Evolutionary conservation across 2,329 filamentous ascomycete species (phyloP), one percentile per base, ranked within the genome.

Genomic region (Beauveria caledonica): DNA sequence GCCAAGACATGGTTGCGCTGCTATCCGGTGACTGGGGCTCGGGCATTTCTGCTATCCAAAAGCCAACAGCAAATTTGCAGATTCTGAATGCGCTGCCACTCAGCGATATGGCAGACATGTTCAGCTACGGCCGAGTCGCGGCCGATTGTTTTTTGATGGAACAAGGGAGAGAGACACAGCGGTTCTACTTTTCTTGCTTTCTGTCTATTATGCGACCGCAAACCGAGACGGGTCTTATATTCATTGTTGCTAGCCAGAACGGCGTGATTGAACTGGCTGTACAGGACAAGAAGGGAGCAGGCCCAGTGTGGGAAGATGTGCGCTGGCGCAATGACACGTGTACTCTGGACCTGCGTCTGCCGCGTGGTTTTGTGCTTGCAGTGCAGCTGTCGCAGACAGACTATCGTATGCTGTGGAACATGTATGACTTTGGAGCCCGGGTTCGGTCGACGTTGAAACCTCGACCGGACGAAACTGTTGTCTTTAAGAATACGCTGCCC

Each of bases 351-450:
- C 72, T 96, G 42, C 83, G 83, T 62, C 75, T 96, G 19, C 88
- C 89, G 1, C 85, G 90, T 64, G 89, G 89, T 1, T 93, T 94
- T 68, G 76, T 87, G 61, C 74, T 96, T 46, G 83, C 82, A 21
- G 76, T 94, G 19, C 85, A 88, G 64, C 86, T 92, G 69, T 80
- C 80, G 15, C 88, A 92, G 66, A 77, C 82, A n/a, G 90, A 96
- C 69, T 96, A 89, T 75, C 84, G 86, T 63, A 86, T 83, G 63
- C 74, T 96, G 11, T 92, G 87, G 84, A 88, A 85, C 66, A 90
- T 95, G 72, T 90, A 92, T 65, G 90, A 96, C 62, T 93, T 95
- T 70, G 90, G 88, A 27, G 83, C 82, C 64, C 90, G 89, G 67
- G 84, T 93, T 2, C 87, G 92, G 68, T 80, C 81, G 27, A 89